Evolutionary conservation across 768 basidiomycete species (phyloP).

Genomic region (Boletus vermiculosoides): DNA sequence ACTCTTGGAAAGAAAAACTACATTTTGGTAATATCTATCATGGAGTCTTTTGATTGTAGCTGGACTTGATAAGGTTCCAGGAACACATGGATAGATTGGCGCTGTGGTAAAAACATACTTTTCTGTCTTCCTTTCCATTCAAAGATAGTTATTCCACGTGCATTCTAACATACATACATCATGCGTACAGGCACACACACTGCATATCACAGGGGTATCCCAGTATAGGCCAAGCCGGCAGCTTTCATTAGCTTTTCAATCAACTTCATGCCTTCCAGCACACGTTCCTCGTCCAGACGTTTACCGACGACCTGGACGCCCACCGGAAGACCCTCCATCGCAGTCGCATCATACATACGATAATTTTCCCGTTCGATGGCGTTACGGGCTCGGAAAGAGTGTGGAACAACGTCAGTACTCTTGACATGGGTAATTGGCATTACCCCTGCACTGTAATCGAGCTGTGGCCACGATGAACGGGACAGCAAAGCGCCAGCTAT

Average conservation of each 20-base stretch:
- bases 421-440: constrained; percentile 45
- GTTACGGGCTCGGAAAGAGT: constrained; percentile 32
- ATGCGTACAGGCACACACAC: not conserved
- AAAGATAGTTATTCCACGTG: not conserved
- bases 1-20: too few species aligned
- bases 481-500: not conserved
- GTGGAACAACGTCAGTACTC: constrained; percentile 32
- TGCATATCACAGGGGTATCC: constrained; percentile 19
- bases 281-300: constrained; percentile 48
- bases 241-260: constrained; percentile 32
- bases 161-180: not conserved
- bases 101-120: not conserved
- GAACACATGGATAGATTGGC: not conserved
- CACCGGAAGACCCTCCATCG: constrained; percentile 47
- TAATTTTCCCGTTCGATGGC: constrained; percentile 40
- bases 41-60: not conserved
- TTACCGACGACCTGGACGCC: constrained; percentile 44
- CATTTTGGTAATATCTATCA: not conserved
- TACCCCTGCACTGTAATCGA: constrained; percentile 46
- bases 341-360: constrained; percentile 39
- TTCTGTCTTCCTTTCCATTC: not conserved
- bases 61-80: not conserved
- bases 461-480: constrained; percentile 19
- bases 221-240: constrained; percentile 25
- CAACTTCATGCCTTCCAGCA: constrained; percentile 45